Conservation (phyloP, 768 basidiomycete species). For the Rossbeevera mucosa region DNA sequence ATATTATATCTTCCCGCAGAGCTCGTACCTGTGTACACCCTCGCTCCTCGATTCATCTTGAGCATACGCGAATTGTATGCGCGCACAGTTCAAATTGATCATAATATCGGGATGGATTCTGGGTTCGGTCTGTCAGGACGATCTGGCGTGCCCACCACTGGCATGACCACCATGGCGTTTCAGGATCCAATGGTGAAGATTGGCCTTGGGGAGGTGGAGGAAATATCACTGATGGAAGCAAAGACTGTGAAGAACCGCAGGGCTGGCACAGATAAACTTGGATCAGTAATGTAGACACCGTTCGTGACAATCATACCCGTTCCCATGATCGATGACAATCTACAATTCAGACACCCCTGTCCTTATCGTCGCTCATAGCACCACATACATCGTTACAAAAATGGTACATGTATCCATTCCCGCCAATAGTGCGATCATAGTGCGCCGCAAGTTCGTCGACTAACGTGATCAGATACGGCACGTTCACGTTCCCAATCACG, state of each 20-base stretch:
- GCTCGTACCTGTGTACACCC: neutral
- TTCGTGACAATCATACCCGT: too few species aligned
- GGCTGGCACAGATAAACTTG: neutral
- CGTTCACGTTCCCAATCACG: conserved; percentile 34
- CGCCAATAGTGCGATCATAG: conserved; percentile 22
- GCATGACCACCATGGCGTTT: neutral
- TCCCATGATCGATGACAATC: too few species aligned
- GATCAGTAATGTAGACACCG: neutral
- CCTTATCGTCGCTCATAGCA: neutral
- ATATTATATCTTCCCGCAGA: neutral
- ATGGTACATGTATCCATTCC: conserved; percentile 24
- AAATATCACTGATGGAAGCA: neutral
- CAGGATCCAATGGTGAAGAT: neutral
- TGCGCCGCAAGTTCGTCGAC: conserved; percentile 36
- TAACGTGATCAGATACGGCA: conserved; percentile 37
- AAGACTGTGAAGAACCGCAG: too few species aligned
- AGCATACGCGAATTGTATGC: neutral
- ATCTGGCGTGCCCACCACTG: neutral
- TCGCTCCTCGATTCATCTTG: neutral
- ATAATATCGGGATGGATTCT: conserved; percentile 3
- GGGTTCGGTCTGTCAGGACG: neutral
- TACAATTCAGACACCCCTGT: neutral
- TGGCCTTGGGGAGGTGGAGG: neutral
- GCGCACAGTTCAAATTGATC: neutral
- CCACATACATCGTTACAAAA: conserved; percentile 22